Evolutionary conservation across 78 protist genomes (phyloP).

Genomic region (slime mould (Dictyostelium discoideum)): dicty_2.7 NC_007091.3:73501-74000

Average conservation of each 20-base stretch:
- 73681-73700: background rate
- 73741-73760: slow-evolving; percentile 94
- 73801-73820: slow-evolving; percentile 92
- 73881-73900: slow-evolving; percentile 80
- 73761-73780: slow-evolving; percentile 89
- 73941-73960: slow-evolving; percentile 80
- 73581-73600: slow-evolving; percentile 92
- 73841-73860: slow-evolving; percentile 88
- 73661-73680: background rate
- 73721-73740: slow-evolving; percentile 85
- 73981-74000: slow-evolving; percentile 90
- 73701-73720: background rate
- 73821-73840: slow-evolving; percentile 92
- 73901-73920: slow-evolving; percentile 92
- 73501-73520: slow-evolving; percentile 86
- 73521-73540: slow-evolving; percentile 84
- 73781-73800: slow-evolving; percentile 90
- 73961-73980: slow-evolving; percentile 83
- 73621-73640: background rate
- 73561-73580: slow-evolving; percentile 94
- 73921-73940: slow-evolving; percentile 88
- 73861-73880: slow-evolving; percentile 90
- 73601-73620: slow-evolving; percentile 91
- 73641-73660: too few relatives aligned
- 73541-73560: slow-evolving; percentile 96